A percentile compares a stretch with the other conserved stretches of the same genome.
phyloP scores from a whole-genome alignment of 73 alveolate species.

The Paramecium caudatum region DNA sequence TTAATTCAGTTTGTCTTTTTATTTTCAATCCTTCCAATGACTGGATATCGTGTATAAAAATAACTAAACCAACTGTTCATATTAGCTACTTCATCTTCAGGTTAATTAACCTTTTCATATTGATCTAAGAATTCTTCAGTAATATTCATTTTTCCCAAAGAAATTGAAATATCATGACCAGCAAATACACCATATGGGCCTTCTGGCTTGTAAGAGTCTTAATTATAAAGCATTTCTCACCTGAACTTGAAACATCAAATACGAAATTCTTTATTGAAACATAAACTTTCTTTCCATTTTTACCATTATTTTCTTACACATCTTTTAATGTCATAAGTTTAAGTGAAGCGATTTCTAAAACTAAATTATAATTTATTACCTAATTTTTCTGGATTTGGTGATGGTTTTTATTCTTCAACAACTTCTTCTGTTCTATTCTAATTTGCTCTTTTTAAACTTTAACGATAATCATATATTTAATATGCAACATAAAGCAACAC shows the following conservation, averaged over 20 bases:
- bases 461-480: constrained; percentile 8
- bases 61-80: constrained; percentile 65
- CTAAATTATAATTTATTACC: not conserved
- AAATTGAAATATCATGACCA: constrained; percentile 44
- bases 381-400: constrained; percentile 43
- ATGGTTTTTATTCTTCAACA: not conserved
- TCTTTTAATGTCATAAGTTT: constrained; percentile 28
- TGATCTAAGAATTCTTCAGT: constrained; percentile 1
- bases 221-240: not conserved
- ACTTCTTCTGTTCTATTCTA: not conserved
- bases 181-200: constrained; percentile 58
- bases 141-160: constrained; percentile 51
- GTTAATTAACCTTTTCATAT: not conserved
- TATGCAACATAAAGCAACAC: constrained; percentile 9
- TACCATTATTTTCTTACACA: not conserved
- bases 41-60: constrained; percentile 31
- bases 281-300: not conserved
- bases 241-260: constrained; percentile 47
- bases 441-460: constrained; percentile 15
- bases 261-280: constrained; percentile 34
- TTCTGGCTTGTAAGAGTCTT: constrained; percentile 36
- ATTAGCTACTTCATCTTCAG: constrained; percentile 57
- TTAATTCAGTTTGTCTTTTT: not conserved
- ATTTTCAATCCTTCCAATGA: not conserved
- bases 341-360: not conserved